phyloP scores from a whole-genome alignment of 768 basidiomycete species.

The Sarcodon sp. region DNA sequence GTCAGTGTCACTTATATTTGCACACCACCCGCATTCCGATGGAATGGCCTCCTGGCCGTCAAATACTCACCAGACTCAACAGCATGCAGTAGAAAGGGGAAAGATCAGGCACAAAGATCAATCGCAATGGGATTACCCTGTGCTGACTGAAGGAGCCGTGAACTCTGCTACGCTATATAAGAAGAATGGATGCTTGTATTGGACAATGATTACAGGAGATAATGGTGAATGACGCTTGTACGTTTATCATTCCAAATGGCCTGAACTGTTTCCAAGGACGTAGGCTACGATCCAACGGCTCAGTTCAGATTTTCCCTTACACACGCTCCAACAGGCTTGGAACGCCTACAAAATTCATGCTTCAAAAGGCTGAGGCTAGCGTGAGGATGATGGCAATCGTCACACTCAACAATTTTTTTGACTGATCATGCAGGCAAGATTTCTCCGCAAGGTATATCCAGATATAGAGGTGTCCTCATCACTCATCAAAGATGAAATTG shows the following conservation, averaged over 20 bases:
- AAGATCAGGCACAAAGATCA: slow-evolving; percentile 20
- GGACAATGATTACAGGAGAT: slow-evolving; percentile 30
- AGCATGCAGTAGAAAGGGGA: background rate
- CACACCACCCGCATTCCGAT: slow-evolving; percentile 21
- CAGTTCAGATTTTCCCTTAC: slow-evolving; percentile 41
- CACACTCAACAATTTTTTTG: background rate
- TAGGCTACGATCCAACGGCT: slow-evolving; percentile 19
- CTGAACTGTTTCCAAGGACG: slow-evolving; percentile 13
- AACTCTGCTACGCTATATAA: slow-evolving; percentile 43
- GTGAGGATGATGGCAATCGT: slow-evolving; percentile 47
- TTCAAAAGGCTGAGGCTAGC: slow-evolving; percentile 26
- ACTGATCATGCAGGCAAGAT: slow-evolving; percentile 39
- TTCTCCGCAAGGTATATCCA: slow-evolving; percentile 57
- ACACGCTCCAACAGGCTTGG: slow-evolving; percentile 28
- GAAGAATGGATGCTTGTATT: slow-evolving; percentile 30
- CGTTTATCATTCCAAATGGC: background rate
- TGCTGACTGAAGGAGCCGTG: slow-evolving; percentile 42
- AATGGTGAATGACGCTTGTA: slow-evolving; percentile 12
- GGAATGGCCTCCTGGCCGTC: slow-evolving; percentile 73
- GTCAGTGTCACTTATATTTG: too few species aligned
- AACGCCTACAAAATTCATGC: slow-evolving; percentile 19
- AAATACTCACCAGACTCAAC: slow-evolving; percentile 24
- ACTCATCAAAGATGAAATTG: slow-evolving; percentile 43
- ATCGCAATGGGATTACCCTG: slow-evolving; percentile 29
- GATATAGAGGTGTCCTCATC: slow-evolving; percentile 67